These are phyloP conservation scores for Phyllosticta citriasiana DNA, from an alignment of 2,329 filamentous ascomycete species.

Conservation along the genomic window DNA sequence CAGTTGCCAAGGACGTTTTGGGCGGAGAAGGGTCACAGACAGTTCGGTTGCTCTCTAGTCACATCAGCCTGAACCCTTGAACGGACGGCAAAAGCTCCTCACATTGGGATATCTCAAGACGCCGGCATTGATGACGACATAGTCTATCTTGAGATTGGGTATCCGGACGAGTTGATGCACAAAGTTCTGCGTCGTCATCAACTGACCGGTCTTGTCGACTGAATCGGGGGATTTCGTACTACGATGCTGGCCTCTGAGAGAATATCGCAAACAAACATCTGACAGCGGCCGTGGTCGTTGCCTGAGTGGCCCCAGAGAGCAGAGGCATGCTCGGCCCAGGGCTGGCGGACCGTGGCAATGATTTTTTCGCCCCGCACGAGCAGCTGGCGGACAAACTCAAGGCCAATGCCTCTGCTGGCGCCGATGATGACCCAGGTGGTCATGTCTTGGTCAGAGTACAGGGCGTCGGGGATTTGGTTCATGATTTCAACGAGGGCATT, in stretches of 20 bases:
- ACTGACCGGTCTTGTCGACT: not conserved
- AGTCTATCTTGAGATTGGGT: slow-evolving; percentile 39
- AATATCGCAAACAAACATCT: slow-evolving; percentile 45
- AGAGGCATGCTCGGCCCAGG: slow-evolving; percentile 29
- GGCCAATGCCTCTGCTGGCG: slow-evolving; percentile 39
- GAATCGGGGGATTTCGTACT: slow-evolving; percentile 18
- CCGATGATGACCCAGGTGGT: slow-evolving; percentile 39
- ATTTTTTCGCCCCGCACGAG: slow-evolving; percentile 38
- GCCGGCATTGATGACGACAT: slow-evolving; percentile 48
- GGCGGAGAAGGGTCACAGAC: slow-evolving; percentile 25
- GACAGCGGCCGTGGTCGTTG: slow-evolving; percentile 35
- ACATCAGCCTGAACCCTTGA: not conserved
- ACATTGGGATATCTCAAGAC: slow-evolving; percentile 48
- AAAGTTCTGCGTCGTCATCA: slow-evolving; percentile 28
- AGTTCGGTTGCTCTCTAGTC: slow-evolving; percentile 41
- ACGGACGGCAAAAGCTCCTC: slow-evolving; percentile 19
- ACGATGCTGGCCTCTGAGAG: slow-evolving; percentile 42
- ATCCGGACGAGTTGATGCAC: slow-evolving; percentile 30
- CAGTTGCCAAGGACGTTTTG: not conserved
- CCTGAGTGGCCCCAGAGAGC: slow-evolving; percentile 33
- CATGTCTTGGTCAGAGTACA: slow-evolving; percentile 30
- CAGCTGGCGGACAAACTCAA: slow-evolving; percentile 44
- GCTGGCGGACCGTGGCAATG: slow-evolving; percentile 41
- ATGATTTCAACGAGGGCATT: slow-evolving; percentile 17
- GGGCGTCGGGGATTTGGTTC: slow-evolving; percentile 34